Conservation (phyloP, 129 eudicot genomes). For the Centrapalus pauciflorus region DNA sequence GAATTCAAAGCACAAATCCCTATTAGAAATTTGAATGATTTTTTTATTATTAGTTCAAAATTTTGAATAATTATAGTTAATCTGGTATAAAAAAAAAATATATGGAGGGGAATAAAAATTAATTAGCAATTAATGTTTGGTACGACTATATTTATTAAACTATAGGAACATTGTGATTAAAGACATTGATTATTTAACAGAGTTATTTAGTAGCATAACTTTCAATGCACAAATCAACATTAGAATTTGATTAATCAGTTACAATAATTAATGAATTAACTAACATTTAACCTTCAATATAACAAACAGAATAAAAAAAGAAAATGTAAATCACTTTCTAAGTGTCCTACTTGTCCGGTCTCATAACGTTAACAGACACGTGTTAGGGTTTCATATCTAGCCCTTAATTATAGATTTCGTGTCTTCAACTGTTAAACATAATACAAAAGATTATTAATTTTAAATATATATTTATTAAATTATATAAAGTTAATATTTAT, state of each 20-base stretch:
- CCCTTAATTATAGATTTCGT: too few species aligned
- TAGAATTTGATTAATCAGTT: constrained; percentile 2
- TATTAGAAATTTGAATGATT: background rate
- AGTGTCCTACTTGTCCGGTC: too few species aligned
- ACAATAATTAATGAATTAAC: background rate
- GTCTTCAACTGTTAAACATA: too few species aligned
- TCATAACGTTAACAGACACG: too few species aligned
- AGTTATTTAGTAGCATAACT: background rate
- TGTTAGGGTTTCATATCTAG: too few species aligned
- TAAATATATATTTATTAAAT: too few species aligned
- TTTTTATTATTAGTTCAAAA: constrained; percentile 5
- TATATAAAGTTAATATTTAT: too few species aligned
- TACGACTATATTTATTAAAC: background rate
- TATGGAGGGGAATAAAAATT: constrained; percentile 3
- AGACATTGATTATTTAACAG: background rate
- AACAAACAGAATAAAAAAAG: too few species aligned
- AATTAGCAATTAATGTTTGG: constrained; percentile 9
- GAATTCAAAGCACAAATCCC: constrained; percentile 12
- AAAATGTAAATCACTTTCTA: too few species aligned
- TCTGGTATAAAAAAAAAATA: background rate
- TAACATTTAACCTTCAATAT: too few species aligned
- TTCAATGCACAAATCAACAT: constrained; percentile 15
- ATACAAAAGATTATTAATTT: too few species aligned
- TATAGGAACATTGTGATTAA: background rate
- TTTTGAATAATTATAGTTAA: constrained; percentile 19